Base-by-base conservation (phyloP, 2,329 filamentous ascomycete species). In the Fusarium pininemorale region DNA sequence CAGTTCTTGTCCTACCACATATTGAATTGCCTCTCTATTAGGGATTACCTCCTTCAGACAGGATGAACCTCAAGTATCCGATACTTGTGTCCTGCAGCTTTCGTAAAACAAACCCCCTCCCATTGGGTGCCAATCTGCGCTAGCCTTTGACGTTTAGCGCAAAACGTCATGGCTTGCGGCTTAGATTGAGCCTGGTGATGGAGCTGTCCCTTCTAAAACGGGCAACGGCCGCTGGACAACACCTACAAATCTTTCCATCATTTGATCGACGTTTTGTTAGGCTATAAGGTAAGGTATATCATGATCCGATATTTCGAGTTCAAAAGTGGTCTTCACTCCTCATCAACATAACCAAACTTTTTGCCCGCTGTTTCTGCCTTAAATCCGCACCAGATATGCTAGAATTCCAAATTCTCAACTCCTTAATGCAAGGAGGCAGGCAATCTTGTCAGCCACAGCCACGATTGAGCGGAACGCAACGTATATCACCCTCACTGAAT, bases 91-190 rank as follows among this genome's bases (percentile, higher is more conserved):
- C 59, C 68, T 74, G 72, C 72, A 74, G 39, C 66, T 69, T 62
- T 74, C 72, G 72, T 74, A 74, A 74, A 75, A 72, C 72, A 68
- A 59, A 41, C n/a, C 45, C 47, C 59, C 24, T 45, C 41, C 42
- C 38, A 62, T 42, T 55, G 51, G 51, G 62, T 53, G 51, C 44
- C 32, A 69, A 39, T 69, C 7, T 44, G 60, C 63, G 28, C 55
- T 74, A 74, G 64, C 55, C 60, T 57, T 26, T 60, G 57, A 51
- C 39, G 65, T 68, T 60, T 70, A 48, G 66, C 50, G 42, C 53
- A 72, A 67, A 69, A 75, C 72, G 72, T 75, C 72, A 74, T 74
- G 68, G 72, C 48, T 69, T 74, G 72, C 72, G 72, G 72, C 72
- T 74, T 63, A 72, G 68, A 59, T 74, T 65, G 60, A 63, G 53